Conservation (phyloP, 148 eudicot species). For the Gaultheria prostrata region DNA sequence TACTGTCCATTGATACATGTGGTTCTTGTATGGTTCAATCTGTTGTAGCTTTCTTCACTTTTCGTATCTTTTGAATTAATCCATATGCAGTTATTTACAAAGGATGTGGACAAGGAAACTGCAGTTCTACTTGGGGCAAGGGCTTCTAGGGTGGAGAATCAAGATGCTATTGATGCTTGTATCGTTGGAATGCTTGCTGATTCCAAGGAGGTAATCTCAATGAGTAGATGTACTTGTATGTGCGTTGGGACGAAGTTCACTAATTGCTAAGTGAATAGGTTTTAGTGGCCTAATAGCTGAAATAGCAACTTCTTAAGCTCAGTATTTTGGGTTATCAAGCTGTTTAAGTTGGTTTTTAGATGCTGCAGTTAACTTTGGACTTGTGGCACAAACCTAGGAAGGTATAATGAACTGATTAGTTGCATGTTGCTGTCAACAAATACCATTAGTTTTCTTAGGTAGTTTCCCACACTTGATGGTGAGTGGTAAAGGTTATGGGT, state of each 20-base stretch:
- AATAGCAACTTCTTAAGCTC: constrained; percentile 2
- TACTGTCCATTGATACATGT: too few relatives aligned
- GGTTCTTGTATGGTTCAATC: too few relatives aligned
- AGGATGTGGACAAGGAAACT: constrained; percentile 45
- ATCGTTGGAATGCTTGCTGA: constrained; percentile 88
- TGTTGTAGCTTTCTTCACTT: too few relatives aligned
- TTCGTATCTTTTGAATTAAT: too few relatives aligned
- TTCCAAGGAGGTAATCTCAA: constrained; percentile 60
- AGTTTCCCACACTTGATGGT: background rate
- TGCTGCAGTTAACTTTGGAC: background rate
- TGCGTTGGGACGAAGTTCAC: background rate
- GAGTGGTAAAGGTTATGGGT: background rate
- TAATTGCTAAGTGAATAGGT: background rate
- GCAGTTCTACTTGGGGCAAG: constrained; percentile 64
- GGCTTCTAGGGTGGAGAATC: constrained; percentile 91
- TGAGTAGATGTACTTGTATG: background rate
- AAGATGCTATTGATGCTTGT: constrained; percentile 89
- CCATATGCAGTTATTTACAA: constrained; percentile 40
- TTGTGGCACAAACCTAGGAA: background rate
- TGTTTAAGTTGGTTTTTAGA: background rate
- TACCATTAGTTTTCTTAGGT: background rate
- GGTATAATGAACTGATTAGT: background rate
- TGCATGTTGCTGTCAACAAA: background rate
- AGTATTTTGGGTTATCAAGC: background rate
- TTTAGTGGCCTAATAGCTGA: background rate